Evolutionary conservation across 2,329 filamentous ascomycete species (phyloP).

Genomic region (Trichoderma sp.): DNA sequence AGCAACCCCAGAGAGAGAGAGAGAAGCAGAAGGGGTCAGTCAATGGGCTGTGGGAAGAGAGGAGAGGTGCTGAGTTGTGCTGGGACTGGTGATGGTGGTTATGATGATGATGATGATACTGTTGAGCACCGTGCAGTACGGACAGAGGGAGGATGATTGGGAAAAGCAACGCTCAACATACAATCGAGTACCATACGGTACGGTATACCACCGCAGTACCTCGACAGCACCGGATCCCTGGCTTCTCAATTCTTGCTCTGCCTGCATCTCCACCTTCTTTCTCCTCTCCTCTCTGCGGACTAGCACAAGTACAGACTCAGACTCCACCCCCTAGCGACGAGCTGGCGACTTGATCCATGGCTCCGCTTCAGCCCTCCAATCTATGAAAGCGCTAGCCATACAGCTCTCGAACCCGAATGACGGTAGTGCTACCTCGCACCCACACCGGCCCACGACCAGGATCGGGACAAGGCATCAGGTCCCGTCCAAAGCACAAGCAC

Average conservation of each 20-base stretch:
- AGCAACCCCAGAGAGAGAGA: background rate
- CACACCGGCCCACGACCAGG: slow-evolving; percentile 16
- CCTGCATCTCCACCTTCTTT: background rate
- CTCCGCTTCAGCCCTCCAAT: slow-evolving; percentile 39
- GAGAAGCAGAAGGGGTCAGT: background rate
- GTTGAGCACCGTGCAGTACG: background rate
- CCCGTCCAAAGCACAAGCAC: slow-evolving; percentile 8
- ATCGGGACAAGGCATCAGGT: slow-evolving; percentile 17
- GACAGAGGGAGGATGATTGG: background rate
- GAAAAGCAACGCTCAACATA: background rate
- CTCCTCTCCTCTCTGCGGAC: slow-evolving; percentile 2
- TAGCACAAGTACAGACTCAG: background rate
- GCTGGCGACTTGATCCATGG: slow-evolving; percentile 7
- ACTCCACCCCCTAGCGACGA: background rate
- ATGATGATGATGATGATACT: background rate
- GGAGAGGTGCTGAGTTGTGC: background rate
- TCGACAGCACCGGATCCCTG: slow-evolving; percentile 9
- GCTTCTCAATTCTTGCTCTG: background rate
- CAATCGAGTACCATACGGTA: background rate
- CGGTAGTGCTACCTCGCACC: slow-evolving; percentile 21
- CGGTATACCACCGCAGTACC: background rate
- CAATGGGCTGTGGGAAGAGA: background rate
- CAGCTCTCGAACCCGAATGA: slow-evolving; percentile 22
- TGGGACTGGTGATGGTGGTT: background rate
- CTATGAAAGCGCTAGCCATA: slow-evolving; percentile 30